A percentile compares a stretch with the other conserved stretches of the same genome.
phyloP scores from a whole-genome alignment of 2,329 filamentous ascomycete species.

The Acrocalymma vagum region DNA sequence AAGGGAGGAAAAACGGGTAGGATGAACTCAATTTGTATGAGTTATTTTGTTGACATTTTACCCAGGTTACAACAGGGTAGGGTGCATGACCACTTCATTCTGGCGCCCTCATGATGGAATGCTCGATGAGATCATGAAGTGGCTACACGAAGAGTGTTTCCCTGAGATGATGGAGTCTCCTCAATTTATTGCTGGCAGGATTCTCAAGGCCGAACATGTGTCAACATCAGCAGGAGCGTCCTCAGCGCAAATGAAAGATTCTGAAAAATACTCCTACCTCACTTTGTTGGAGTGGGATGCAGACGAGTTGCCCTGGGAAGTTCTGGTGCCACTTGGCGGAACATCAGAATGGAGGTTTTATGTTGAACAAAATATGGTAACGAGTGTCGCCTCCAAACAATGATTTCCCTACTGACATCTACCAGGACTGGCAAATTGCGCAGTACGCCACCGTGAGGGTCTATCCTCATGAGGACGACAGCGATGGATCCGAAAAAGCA shows the following conservation, averaged over 20 bases:
- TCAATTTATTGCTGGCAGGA: constrained; percentile 18
- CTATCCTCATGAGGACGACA: constrained; percentile 17
- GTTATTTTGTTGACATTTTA: not conserved
- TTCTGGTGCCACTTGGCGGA: constrained; percentile 21
- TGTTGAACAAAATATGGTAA: constrained; percentile 17
- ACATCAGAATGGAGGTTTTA: constrained; percentile 23
- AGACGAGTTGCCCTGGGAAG: constrained; percentile 24
- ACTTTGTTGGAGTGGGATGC: constrained; percentile 24
- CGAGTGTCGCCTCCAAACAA: not conserved
- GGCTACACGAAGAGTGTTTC: constrained; percentile 17
- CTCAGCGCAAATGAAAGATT: constrained; percentile 6
- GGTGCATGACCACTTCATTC: constrained; percentile 15
- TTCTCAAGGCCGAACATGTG: constrained; percentile 22
- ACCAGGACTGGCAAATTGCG: constrained; percentile 19
- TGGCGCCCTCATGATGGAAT: constrained; percentile 16
- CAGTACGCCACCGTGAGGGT: constrained; percentile 19
- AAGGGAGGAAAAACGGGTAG: constrained; percentile 20
- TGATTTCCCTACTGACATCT: constrained; percentile 1
- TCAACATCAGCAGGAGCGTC: constrained; percentile 8
- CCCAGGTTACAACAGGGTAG: constrained; percentile 7
- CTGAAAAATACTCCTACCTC: constrained; percentile 19
- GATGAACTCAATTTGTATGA: not conserved
- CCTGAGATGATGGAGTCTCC: constrained; percentile 23
- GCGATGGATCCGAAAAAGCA: no score
- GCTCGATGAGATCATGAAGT: constrained; percentile 20